Evolutionary conservation across 306 rosid species (phyloP), one percentile per base, ranked within the genome.

Genomic region (Macrotyloma uniflorum): DNA sequence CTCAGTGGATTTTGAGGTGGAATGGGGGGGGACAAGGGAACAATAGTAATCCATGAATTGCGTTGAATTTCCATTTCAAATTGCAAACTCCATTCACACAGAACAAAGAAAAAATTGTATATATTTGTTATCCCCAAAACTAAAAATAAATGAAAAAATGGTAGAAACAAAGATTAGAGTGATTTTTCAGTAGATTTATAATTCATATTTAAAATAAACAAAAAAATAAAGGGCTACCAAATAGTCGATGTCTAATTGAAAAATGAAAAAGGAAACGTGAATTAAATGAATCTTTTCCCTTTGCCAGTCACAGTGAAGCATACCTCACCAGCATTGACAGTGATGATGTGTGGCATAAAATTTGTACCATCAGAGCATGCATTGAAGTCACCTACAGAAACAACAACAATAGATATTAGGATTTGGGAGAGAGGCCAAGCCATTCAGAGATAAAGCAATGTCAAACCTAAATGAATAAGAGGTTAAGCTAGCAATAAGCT

Each of bases 281-380:
- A 54, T 19, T 19, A 74, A 51, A 79, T 51, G 53, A 79, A 66
- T 79, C 32, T 42, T 67, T 73, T 67, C 55, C 11, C 28, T 28
- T 12, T 36, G 11, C 57, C 69, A 19, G 9, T 51, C 32, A 22
- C 62, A 5, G 62, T 63, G n/a, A 83, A 82, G 67, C 88, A 12
- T 85, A 94, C 98, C 98, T 94, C 95, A 28, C 94, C 98, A 66
- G 94, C 79, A 64, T 87, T 81, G 74, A 90, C 91, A 16, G 86
- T 83, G 74, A 94, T 90, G 79, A 94, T 83, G 79, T 90, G 98
- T 33, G 97, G 94, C 94, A 84, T 83, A 74, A 92, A 92, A 75
- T 79, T 83, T 71, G 89, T 88, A 23, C 98, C 98, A 15, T 85
- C 70, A 19, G 89, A 46, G 55, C 84, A 67, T 9, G 81, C 78